Evolutionary conservation across 768 basidiomycete species (phyloP).

Genomic region (Mrakia blollopis): DNA sequence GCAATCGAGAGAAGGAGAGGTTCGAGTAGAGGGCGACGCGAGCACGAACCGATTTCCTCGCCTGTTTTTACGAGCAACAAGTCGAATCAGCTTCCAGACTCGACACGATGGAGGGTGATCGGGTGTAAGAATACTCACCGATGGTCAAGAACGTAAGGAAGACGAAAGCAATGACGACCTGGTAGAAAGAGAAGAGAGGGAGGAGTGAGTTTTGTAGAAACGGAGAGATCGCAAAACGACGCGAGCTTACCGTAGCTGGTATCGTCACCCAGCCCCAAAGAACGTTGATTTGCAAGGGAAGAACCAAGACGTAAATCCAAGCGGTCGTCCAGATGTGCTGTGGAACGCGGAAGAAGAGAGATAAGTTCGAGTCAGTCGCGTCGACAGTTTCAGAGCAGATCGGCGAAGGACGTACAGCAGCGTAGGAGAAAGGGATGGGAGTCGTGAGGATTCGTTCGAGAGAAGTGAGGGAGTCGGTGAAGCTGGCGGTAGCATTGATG

Average conservation of each 20-base stretch:
- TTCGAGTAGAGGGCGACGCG: background rate
- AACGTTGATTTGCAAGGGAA: conserved; percentile 67
- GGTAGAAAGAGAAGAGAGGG: background rate
- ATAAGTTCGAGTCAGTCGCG: background rate
- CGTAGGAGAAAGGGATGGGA: conserved; percentile 68
- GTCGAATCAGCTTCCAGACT: too few species aligned
- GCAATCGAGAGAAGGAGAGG: background rate
- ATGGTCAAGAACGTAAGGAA: conserved; percentile 72
- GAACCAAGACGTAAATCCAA: conserved; percentile 68
- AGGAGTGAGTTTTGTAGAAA: background rate
- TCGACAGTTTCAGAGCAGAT: too few species aligned
- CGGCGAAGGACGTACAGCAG: conserved; percentile 17
- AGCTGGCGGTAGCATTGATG: conserved; percentile 48
- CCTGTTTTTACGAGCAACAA: too few species aligned
- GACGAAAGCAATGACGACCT: conserved; percentile 47
- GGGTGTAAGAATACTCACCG: too few species aligned
- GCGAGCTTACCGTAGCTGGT: conserved; percentile 45
- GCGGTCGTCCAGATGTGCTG: conserved; percentile 65
- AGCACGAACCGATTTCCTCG: conserved; percentile 33
- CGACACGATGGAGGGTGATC: too few species aligned
- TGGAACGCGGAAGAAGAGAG: background rate
- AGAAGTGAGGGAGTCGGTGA: conserved; percentile 61
- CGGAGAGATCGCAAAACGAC: conserved; percentile 54
- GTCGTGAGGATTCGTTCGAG: conserved; percentile 69
- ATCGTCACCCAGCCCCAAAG: conserved; percentile 58